Base-by-base conservation (phyloP, 208 protist species). In the Acanthamoeba divionensis region DNA sequence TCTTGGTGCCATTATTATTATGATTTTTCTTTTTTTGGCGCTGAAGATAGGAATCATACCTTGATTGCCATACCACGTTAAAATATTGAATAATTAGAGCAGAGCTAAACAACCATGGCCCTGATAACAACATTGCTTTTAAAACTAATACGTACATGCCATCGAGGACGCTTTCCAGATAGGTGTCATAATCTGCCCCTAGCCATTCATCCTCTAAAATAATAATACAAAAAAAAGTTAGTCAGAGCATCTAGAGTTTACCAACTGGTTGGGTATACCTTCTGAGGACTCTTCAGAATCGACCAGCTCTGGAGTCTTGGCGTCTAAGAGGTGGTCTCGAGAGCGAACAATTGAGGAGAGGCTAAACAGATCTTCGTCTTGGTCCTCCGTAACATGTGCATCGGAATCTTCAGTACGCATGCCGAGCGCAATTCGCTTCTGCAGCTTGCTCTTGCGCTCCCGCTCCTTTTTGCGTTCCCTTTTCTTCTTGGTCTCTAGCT, bases 401-500 rank as follows among this genome's bases (percentile, higher is more conserved):
- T 89, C 88, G 9, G 88, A 52, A 21, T 18, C 41, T 45, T 90
- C 86, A n/a, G n/a, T n/a, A n/a, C n/a, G n/a, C 95, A 97, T 98
- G 90, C 97, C 96, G 12, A 98, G 94, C 7, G 96, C 95, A n/a
- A 97, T 95, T 62, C 97, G 97, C 86, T 97, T 48, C 47, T 69
- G n/a, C 12, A 67, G 95, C 85, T 97, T 96, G 52, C 97, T 93
- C 93, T 98, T 98, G 41, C 96, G 92, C 77, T 98, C 96, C 21
- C 97, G 96, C 36, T 97, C 67, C 80, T 97, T 97, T 86, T 97
- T 97, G 88, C 97, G 95, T 80, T 96, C 96, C 90, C 97, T 98
- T 93, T 97, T 98, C 29, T 97, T 92, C 55, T 96, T 92, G 88
- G 96, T 97, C 31, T 95, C 95, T 47, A 96, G 90, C 45, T 95